phyloP scores from a whole-genome alignment of 2,329 filamentous ascomycete genomes.

The Epichloe typhina region DNA sequence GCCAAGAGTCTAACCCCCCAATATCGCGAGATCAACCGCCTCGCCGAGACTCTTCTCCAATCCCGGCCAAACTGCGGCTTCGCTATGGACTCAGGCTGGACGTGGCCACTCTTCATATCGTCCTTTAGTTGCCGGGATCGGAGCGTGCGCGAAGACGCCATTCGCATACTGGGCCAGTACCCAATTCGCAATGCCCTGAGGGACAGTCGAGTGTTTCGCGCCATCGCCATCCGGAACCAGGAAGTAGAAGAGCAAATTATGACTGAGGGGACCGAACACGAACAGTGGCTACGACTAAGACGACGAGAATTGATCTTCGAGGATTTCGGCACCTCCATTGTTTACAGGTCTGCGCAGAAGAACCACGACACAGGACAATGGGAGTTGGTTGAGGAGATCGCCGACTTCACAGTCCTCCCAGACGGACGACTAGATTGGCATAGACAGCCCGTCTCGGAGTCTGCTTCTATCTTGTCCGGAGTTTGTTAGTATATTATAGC shows the following conservation, averaged over 20 bases:
- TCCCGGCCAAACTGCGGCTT: conserved; percentile 25
- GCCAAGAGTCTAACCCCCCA: conserved; percentile 28
- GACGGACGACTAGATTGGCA: conserved; percentile 23
- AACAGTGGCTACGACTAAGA: conserved; percentile 27
- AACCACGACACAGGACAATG: conserved; percentile 18
- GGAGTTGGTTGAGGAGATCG: conserved; percentile 26
- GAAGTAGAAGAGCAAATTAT: conserved; percentile 21
- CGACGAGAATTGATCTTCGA: conserved; percentile 26
- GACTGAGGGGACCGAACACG: conserved; percentile 18
- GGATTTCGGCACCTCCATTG: conserved; percentile 22
- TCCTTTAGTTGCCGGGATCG: conserved; percentile 28
- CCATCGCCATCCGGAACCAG: conserved; percentile 25
- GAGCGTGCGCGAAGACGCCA: conserved; percentile 25
- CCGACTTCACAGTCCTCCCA: conserved; percentile 16
- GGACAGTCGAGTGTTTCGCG: conserved; percentile 26
- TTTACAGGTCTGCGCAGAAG: conserved; percentile 24
- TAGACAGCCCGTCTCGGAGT: conserved; percentile 22
- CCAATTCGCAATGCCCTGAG: conserved; percentile 31
- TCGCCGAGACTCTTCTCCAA: conserved; percentile 24
- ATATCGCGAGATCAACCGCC: conserved; percentile 27
- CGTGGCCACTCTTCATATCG: conserved; percentile 29
- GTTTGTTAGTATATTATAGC: conserved; percentile 10
- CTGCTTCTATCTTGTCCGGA: conserved; percentile 17
- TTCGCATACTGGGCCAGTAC: conserved; percentile 26
- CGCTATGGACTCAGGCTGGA: conserved; percentile 32